Base-by-base conservation (phyloP, 2,329 filamentous ascomycete species). In the Arthrobotrys sinensis region DNA sequence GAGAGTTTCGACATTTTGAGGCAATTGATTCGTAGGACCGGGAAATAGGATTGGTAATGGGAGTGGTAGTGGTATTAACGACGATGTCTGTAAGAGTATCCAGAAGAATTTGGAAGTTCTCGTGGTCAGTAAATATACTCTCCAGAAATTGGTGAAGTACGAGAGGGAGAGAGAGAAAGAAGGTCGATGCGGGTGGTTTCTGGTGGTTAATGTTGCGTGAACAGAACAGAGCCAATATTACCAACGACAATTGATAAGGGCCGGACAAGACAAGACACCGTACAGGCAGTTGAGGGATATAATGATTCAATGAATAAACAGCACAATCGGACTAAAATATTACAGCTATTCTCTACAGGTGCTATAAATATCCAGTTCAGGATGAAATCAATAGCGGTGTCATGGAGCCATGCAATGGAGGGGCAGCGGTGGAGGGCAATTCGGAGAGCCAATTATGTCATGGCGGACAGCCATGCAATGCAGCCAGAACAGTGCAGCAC, bases 1-100 rank as follows among this genome's bases (percentile, higher is more conserved):
- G 66, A 71, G 14, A 77, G 66, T 67, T 77, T 77, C 73, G 73
- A 77, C 73, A 71, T 71, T 66, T 66, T 77, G 57, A 62, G 48
- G 52, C 7, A 69, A 69, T 69, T 60, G 66, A 43, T 45, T 43
- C 21, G 38, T 52, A 52, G 7, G 45, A 40, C 28, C 32, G 21
- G 38, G 24, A 32, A 45, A 46, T 7, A 63, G 21, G 8, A 50
- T 7, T 50, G 3, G 63, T 28, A 62, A 67, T 67, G 52, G 57
- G 38, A 45, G 21, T 64, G 46, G 52, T 60, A 43, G 28, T 36
- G 32, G 16, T 40, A 60, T 40, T 5, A 19, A 60, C 16, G 52
- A 38, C 3, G 34, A 36, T 19, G 55, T 60, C 55, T 60, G 6
- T 32, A 28, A 55, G 32, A 6, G 32, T 24, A 38, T 28, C n/a